phyloP scores from a whole-genome alignment of 2,329 filamentous ascomycete genomes.

The Daldinia eschscholtzii region DNA sequence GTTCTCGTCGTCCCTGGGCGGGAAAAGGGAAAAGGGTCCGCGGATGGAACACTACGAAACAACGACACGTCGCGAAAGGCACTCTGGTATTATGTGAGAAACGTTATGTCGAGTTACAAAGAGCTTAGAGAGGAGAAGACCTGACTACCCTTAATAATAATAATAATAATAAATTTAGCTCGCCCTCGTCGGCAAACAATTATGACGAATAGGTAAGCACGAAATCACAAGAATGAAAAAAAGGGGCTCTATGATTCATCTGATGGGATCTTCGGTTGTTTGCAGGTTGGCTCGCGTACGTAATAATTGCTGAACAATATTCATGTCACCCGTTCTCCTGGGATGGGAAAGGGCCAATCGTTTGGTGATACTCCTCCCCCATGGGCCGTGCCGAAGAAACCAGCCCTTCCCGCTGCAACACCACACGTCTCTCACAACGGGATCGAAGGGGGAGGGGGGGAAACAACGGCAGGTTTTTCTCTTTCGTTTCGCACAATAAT shows the following conservation, averaged over 20 bases:
- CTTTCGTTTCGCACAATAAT: constrained; percentile 37
- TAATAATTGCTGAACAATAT: constrained; percentile 36
- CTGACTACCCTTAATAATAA: not conserved
- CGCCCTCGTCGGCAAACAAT: constrained; percentile 18
- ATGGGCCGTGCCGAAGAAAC: constrained; percentile 19
- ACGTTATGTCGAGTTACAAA: constrained; percentile 26
- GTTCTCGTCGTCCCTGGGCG: constrained; percentile 26
- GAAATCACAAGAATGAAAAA: constrained; percentile 16
- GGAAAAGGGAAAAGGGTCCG: constrained; percentile 21
- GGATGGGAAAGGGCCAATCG: constrained; percentile 28
- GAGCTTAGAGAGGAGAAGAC: constrained; percentile 9
- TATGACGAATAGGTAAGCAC: constrained; percentile 8
- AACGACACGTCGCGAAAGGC: constrained; percentile 33
- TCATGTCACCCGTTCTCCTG: constrained; percentile 36
- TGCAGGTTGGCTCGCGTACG: constrained; percentile 39
- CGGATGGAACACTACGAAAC: constrained; percentile 42
- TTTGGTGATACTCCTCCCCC: not conserved
- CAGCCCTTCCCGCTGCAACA: constrained; percentile 17
- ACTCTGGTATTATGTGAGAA: constrained; percentile 43
- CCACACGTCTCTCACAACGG: constrained; percentile 17
- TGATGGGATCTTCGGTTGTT: constrained; percentile 38
- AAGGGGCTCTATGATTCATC: constrained; percentile 25
- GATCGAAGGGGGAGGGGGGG: not conserved
- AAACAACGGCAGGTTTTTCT: constrained; percentile 8
- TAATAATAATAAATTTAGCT: constrained; percentile 14